Evolutionary conservation across 2,329 filamentous ascomycete species (phyloP), one percentile per base, ranked within the genome.

Genomic region (Ilyonectria destructans): DNA sequence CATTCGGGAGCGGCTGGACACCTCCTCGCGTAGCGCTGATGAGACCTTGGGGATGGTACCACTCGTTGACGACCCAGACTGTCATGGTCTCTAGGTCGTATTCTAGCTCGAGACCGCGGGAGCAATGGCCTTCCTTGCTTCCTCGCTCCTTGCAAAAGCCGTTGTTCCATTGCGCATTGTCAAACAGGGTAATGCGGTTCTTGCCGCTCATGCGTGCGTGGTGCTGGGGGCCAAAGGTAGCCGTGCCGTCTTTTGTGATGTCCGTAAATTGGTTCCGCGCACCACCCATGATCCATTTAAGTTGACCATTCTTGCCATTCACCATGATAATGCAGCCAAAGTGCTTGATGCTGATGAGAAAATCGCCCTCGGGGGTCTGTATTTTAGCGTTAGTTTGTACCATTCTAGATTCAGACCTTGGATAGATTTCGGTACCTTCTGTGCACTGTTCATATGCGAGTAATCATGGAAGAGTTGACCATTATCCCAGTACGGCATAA

Each of bases 31-130:
- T 37, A 2, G 58, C 46, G 8, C 12, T 51, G 8, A 60, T 60
- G n/a, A 60, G 51, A 31, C 58, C 45, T 17, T 60, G 58, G 4
- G 58, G 58, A 19, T 60, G 58, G 6, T 60, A 52, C 58, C 58
- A 60, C 19, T 60, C 58, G 19, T 49, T 37, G 7, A 51, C 17
- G 17, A 51, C 46, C 7, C 31, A n/a, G 21, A 51, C 19, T 9
- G 58, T 60, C 45, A 37, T 49, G 46, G 58, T 19, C 8, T 51
- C n/a, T 7, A 19, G 15, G 23, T 60, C 48, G n/a, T 5, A 51
- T 10, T 60, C 58, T 13, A 60, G 35, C 48, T 60, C 58, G 2
- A 60, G n/a, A 19, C 58, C 58, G 13, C 58, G 58, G 3, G n/a
- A 35, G 48, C 45, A 51, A 29, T 52, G 58, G 4, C 12, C 19